These are phyloP conservation scores for Boechera divaricarpa DNA, from an alignment of 345 rosid genomes.

Conservation along the genomic window DNA sequence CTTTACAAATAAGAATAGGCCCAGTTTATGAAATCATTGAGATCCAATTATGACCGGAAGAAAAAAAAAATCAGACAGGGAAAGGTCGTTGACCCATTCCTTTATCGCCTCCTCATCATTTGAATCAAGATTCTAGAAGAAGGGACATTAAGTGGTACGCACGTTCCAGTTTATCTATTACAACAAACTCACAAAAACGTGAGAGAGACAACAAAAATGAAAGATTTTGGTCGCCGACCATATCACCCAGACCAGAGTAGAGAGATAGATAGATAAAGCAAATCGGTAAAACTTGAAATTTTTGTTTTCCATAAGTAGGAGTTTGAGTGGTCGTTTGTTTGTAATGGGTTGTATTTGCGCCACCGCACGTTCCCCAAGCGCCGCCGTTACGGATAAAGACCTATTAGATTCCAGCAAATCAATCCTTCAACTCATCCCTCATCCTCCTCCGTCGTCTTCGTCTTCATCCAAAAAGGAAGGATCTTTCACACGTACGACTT, in stretches of 20 bases:
- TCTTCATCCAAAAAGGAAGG: constrained; percentile 38
- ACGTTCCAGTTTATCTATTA: constrained; percentile 30
- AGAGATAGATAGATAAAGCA: constrained; percentile 16
- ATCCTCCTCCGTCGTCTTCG: constrained; percentile 19
- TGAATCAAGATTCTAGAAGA: constrained; percentile 23
- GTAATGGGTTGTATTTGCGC: constrained; percentile 49
- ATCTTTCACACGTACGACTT: constrained; percentile 25
- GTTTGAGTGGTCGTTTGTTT: constrained; percentile 31
- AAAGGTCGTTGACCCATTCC: constrained; percentile 25
- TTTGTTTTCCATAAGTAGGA: not conserved
- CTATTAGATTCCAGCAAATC: constrained; percentile 44
- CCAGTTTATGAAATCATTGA: constrained; percentile 14
- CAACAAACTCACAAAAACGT: constrained; percentile 41
- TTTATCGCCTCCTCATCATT: not conserved
- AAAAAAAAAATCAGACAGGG: not conserved
- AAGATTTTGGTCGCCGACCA: constrained; percentile 35
- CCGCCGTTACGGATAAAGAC: constrained; percentile 34
- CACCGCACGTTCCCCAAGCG: constrained; percentile 45
- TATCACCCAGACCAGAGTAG: constrained; percentile 7
- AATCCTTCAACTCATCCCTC: constrained; percentile 37
- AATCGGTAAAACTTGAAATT: not conserved
- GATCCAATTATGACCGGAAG: constrained; percentile 25
- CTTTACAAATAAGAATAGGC: constrained; percentile 28
- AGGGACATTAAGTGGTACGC: constrained; percentile 39
- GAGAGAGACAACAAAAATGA: constrained; percentile 39